phyloP scores from a whole-genome alignment of 2,329 filamentous ascomycete genomes.

The Mycocentrospora acerina region DNA sequence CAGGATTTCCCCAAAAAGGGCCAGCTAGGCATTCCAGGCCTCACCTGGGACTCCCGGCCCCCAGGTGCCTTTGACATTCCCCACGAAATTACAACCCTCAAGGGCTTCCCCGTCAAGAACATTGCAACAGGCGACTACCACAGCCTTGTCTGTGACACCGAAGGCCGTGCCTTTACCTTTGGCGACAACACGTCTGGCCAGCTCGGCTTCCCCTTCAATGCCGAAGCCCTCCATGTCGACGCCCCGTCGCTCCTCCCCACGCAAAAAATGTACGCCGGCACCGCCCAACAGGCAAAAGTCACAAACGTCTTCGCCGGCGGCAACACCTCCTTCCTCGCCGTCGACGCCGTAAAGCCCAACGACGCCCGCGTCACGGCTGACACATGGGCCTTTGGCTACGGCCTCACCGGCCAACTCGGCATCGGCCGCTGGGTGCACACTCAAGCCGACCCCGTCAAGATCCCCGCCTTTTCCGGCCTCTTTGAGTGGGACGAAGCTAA shows the following conservation, averaged over 20 bases:
- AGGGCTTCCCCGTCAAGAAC: slow-evolving; percentile 68
- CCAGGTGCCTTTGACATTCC: slow-evolving; percentile 76
- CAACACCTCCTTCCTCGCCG: slow-evolving; percentile 80
- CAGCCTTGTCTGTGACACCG: slow-evolving; percentile 73
- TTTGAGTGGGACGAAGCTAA: slow-evolving; percentile 81
- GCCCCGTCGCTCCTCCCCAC: slow-evolving; percentile 70
- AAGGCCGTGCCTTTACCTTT: slow-evolving; percentile 80
- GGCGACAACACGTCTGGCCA: slow-evolving; percentile 93
- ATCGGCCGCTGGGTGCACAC: slow-evolving; percentile 89
- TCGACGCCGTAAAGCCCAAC: slow-evolving; percentile 70
- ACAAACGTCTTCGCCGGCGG: slow-evolving; percentile 84
- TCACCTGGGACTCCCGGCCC: slow-evolving; percentile 78
- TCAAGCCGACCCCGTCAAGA: slow-evolving; percentile 73
- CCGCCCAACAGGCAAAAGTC: slow-evolving; percentile 63
- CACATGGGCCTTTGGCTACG: slow-evolving; percentile 83
- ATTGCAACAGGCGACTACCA: slow-evolving; percentile 87
- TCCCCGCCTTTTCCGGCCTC: slow-evolving; percentile 79
- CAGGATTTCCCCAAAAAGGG: slow-evolving; percentile 78
- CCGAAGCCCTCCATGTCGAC: slow-evolving; percentile 64
- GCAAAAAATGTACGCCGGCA: slow-evolving; percentile 70
- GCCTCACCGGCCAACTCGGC: slow-evolving; percentile 79
- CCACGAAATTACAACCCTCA: slow-evolving; percentile 73
- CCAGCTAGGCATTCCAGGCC: slow-evolving; percentile 81
- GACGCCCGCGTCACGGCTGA: slow-evolving; percentile 67
- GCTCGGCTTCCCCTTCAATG: slow-evolving; percentile 74